Conservation (phyloP, 169 alveolate species). For the Perkinsus olseni region DNA sequence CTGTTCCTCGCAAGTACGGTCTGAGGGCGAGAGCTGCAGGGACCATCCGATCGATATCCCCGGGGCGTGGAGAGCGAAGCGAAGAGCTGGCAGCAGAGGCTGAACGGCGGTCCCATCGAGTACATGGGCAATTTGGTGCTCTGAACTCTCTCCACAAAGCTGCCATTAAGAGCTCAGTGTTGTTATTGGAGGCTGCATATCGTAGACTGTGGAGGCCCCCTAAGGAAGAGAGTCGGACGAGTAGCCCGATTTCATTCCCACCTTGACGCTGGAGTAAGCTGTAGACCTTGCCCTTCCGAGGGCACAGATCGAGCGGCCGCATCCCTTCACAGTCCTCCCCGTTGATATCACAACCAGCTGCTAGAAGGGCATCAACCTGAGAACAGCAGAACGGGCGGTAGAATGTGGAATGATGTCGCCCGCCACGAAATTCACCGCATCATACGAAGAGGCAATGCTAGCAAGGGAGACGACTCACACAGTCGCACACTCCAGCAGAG, state of each 20-base stretch:
- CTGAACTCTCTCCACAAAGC: background rate
- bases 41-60: too few species aligned
- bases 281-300: background rate
- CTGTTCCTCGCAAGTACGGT: background rate
- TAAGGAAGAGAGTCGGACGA: background rate
- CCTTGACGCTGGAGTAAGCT: background rate
- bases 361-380: background rate
- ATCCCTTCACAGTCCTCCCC: background rate
- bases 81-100: too few species aligned
- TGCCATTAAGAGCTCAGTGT: background rate
- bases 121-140: background rate
- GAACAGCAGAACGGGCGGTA: background rate
- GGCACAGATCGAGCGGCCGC: background rate
- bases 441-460: too few species aligned
- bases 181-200: background rate
- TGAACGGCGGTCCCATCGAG: too few species aligned
- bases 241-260: background rate
- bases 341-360: background rate
- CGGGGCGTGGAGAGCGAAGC: too few species aligned
- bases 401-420: too few species aligned
- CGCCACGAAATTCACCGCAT: background rate
- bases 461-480: too few species aligned
- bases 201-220: background rate
- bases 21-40: background rate
- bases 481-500: background rate